Base-by-base conservation (phyloP, 2,329 filamentous ascomycete genomes). In the Colletotrichum sp. region DNA sequence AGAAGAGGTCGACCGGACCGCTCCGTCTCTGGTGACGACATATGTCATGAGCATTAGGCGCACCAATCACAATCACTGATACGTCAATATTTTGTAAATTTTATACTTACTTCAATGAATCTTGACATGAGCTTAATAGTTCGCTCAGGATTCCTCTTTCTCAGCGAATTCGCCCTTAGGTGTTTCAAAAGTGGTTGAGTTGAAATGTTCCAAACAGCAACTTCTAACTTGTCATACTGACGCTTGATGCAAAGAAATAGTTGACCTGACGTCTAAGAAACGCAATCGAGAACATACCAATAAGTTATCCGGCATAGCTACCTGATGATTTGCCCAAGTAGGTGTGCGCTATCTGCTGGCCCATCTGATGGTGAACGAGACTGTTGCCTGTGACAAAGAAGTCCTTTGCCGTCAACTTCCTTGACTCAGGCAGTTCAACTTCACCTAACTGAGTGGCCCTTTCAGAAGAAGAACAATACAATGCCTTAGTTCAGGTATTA, bases 261-360 rank as follows among this genome's bases (percentile, higher is more conserved):
- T n/a, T 10, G 1, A n/a, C 1, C 18, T n/a, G 5, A 43, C 8
- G 8, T 2, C 38, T n/a, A 4, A 2, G 1, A n/a, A 18, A 6
- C 4, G 38, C 5, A 43, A 2, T n/a, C 5, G 18, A n/a, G 18
- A 18, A 43, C 8, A 43, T 18, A 43, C 3, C 4, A 1, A 1
- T 3, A 43, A 9, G 38, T 5, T 0, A 10, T 43, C 8, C 6
- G 10, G 38, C 18, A 43, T 16, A n/a, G 5, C 38, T 3, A 43
- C 38, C 38, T 43, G 18, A 10, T 5, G 36, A n/a, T 6, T n/a
- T n/a, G 38, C 8, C 10, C 36, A 38, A 4, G 36, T 18, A 18
- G 16, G 3, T 38, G 7, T 34, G 32, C 1, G 38, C 6, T 48
- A 5, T 48, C 3, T 48, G 38, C 38, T 6, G 7, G 4, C 12